Evolutionary conservation across 371 early-diverging fungal genomes (phyloP), one percentile per base, ranked within the genome.

Genomic region (Mortierella sp.): DNA sequence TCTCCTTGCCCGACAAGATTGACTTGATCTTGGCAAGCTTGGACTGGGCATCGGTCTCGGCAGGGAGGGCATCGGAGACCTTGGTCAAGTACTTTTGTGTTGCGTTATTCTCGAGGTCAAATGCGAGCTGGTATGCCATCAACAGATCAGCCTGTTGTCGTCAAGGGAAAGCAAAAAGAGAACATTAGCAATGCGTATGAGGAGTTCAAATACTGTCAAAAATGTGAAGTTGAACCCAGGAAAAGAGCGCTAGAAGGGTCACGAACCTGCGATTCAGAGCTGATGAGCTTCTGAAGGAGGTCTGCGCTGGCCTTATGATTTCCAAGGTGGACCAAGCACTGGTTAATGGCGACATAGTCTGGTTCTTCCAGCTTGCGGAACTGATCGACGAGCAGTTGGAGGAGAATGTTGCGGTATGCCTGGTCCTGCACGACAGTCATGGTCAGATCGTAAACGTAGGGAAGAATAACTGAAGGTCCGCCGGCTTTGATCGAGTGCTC

Each of bases 101-200:
- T 52, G 98, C 98, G 80, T 95, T 97, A 76, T 95, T 97, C 82
- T 98, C 97, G 60, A 99, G 89, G 79, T 99, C 99, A 88, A 99
- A 99, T 1, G 98, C 98, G 72, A 99, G 95, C 91, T 99, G 99
- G 84, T 96, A 97, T 16, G 98, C 98, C 88, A 96, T 96, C 78
- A 99, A 88, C 74, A 91, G 75, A 72, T 94, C 90, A 81, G 86
- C 55, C 89, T 92, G 71, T 47, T 44, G n/a, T 34, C 45, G 60
- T 72, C 1, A 57, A 79, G n/a, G n/a, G 21, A 50, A 11, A 70
- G 45, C 57, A 26, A 26, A 82, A 60, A 60, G 8, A 21, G 3
- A 2, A 31, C 24, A 45, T 70, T 55, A n/a, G 45, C 34, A 52
- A 10, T 31, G 26, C 38, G 6, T 13, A 60, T 13, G 2, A 21